Conservation (phyloP, 805 yeast species). For the Danielozyma ontarioensis region DNA sequence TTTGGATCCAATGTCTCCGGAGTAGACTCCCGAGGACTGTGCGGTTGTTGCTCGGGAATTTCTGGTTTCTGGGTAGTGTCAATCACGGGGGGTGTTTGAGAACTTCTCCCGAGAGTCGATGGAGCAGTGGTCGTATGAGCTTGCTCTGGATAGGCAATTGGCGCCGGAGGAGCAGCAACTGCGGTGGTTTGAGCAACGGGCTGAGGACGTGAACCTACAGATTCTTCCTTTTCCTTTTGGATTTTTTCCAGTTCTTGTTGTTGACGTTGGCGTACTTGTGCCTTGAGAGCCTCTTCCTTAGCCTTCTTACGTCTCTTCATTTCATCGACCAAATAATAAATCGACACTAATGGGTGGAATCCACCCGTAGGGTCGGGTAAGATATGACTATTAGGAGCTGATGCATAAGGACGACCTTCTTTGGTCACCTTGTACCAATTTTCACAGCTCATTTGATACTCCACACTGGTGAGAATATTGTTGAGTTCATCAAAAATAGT, state of each 20-base stretch:
- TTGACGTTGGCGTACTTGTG: slow-evolving; percentile 20
- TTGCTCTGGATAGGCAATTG: slow-evolving; percentile 31
- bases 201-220: slow-evolving; percentile 6
- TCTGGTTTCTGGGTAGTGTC: slow-evolving; percentile 4
- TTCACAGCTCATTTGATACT: slow-evolving; percentile 57
- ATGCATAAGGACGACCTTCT: slow-evolving; percentile 31
- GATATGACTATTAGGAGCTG: slow-evolving; percentile 28
- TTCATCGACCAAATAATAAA: slow-evolving; percentile 82
- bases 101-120: slow-evolving; percentile 7
- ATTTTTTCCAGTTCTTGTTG: slow-evolving; percentile 8
- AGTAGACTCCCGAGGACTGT: slow-evolving; percentile 17
- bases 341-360: slow-evolving; percentile 82
- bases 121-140: slow-evolving; percentile 31
- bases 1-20: slow-evolving; percentile 32
- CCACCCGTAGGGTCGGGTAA: slow-evolving; percentile 77
- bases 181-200: slow-evolving; percentile 4
- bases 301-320: slow-evolving; percentile 67
- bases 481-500: slow-evolving; percentile 53
- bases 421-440: slow-evolving; percentile 54
- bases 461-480: slow-evolving; percentile 53
- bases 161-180: slow-evolving; percentile 5
- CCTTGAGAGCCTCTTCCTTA: slow-evolving; percentile 44
- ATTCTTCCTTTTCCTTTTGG: slow-evolving; percentile 9
- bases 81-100: slow-evolving; percentile 9
- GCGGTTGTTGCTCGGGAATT: slow-evolving; percentile 24